phyloP scores from a whole-genome alignment of 2,329 filamentous ascomycete species.

The Aspergillus brasiliensis region DNA sequence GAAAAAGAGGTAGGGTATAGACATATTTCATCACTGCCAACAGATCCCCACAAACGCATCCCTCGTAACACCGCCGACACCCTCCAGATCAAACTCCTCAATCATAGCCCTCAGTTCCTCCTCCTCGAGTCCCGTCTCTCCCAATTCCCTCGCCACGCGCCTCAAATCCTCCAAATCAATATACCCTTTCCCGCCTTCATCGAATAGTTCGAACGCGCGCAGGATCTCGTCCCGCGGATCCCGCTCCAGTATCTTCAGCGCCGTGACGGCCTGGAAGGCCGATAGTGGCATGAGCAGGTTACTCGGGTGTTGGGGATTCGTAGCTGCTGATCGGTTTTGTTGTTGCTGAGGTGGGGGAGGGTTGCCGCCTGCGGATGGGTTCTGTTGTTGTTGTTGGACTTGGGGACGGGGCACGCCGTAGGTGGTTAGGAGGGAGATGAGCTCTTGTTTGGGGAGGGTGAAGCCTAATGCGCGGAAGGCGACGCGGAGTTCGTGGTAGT shows the following conservation, averaged over 20 bases:
- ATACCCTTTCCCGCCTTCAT: conserved; percentile 85
- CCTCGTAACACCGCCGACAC: conserved; percentile 73
- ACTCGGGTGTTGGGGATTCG: conserved; percentile 59
- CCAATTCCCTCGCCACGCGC: conserved; percentile 84
- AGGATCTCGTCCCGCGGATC: conserved; percentile 90
- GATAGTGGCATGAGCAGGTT: conserved; percentile 72
- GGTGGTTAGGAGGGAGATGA: conserved; percentile 76
- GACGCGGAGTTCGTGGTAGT: conserved; percentile 98
- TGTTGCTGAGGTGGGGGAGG: conserved; percentile 41
- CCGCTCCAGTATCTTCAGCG: conserved; percentile 75
- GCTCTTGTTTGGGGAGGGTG: conserved; percentile 82
- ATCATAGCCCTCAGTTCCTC: conserved; percentile 95
- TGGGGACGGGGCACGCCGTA: conserved; percentile 71
- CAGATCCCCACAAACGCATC: conserved; percentile 70
- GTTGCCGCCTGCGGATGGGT: conserved; percentile 26
- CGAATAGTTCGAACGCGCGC: conserved; percentile 89
- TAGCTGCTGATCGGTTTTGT: conserved; percentile 37
- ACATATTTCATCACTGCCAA: conserved; percentile 50
- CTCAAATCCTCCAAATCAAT: conserved; percentile 88
- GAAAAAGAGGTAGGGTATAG: conserved; percentile 8
- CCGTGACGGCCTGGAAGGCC: conserved; percentile 74
- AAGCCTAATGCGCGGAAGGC: conserved; percentile 94
- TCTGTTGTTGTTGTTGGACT: conserved; percentile 46
- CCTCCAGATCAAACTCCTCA: conserved; percentile 94
- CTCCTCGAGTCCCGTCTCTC: conserved; percentile 83